A percentile compares a stretch with the other conserved stretches of the same genome.
Evolutionary conservation across 1,284 basidiomycete species (phyloP).

Genomic region (Ustilago shanxiensis): DNA sequence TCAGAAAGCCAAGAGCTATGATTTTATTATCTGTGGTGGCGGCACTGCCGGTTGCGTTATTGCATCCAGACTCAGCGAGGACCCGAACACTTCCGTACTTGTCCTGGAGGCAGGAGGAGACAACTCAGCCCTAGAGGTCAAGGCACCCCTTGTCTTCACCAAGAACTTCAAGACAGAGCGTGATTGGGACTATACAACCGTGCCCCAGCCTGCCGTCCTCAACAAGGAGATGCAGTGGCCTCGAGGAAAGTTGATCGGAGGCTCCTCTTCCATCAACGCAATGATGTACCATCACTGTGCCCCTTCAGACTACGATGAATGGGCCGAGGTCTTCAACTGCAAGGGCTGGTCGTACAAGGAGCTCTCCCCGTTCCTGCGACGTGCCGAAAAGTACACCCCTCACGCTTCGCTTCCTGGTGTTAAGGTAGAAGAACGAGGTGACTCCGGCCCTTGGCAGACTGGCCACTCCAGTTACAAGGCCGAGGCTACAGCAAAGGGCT

Average conservation of each 20-base stretch:
- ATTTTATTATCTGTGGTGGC: slow-evolving; percentile 58
- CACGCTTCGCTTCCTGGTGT: slow-evolving; percentile 49
- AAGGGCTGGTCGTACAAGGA: slow-evolving; percentile 59
- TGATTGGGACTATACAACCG: slow-evolving; percentile 63
- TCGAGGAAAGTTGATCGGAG: slow-evolving; percentile 65
- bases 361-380: slow-evolving; percentile 43
- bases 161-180: slow-evolving; percentile 56
- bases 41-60: slow-evolving; percentile 62
- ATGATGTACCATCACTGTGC: slow-evolving; percentile 63
- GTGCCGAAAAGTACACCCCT: slow-evolving; percentile 50
- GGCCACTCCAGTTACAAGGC: slow-evolving; percentile 54
- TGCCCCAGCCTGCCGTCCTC: slow-evolving; percentile 38
- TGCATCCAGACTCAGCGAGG: slow-evolving; percentile 55
- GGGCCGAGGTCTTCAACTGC: slow-evolving; percentile 50
- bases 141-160: slow-evolving; percentile 53
- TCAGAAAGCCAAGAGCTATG: slow-evolving; percentile 47
- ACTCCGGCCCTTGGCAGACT: slow-evolving; percentile 54
- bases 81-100: slow-evolving; percentile 53
- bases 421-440: slow-evolving; percentile 50
- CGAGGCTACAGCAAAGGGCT: slow-evolving; percentile 53
- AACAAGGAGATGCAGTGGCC: slow-evolving; percentile 55
- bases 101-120: slow-evolving; percentile 60
- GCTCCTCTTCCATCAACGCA: slow-evolving; percentile 72
- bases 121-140: slow-evolving; percentile 52
- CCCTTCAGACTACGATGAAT: slow-evolving; percentile 57